Percentiles rank a stretch among this genome's conserved stretches.
Evolutionary conservation across 2,329 filamentous ascomycete species (phyloP).

Genomic region (Ophidiomyces ophidiicola): DNA sequence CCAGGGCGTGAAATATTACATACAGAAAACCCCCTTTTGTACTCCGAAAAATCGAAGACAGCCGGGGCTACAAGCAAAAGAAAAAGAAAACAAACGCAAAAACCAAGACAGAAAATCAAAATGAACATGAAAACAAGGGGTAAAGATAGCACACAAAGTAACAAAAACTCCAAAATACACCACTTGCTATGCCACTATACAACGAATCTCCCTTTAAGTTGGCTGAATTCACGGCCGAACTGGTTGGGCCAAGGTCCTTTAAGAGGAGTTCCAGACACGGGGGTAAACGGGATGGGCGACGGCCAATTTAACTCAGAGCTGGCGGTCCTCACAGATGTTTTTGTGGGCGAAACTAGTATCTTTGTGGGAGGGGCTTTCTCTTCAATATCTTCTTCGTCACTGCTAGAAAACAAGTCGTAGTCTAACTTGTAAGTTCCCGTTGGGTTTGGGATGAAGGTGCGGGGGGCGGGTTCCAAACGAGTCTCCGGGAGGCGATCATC

Average conservation of each 20-base stretch:
- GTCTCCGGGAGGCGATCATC: neutral
- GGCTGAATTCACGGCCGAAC: constrained; percentile 11
- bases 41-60: neutral
- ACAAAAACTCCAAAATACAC: constrained; percentile 7
- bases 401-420: constrained; percentile 22
- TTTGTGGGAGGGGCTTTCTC: constrained; percentile 5
- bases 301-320: constrained; percentile 8
- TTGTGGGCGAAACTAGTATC: constrained; percentile 4
- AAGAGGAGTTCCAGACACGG: constrained; percentile 12
- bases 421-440: constrained; percentile 22
- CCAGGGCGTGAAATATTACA: constrained; percentile 9
- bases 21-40: constrained; percentile 6
- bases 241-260: neutral
- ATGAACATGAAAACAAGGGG: constrained; percentile 8
- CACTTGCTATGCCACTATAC: constrained; percentile 1
- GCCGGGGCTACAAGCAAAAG: constrained; percentile 4
- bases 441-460: constrained; percentile 7
- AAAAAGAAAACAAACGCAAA: constrained; percentile 5
- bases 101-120: constrained; percentile 3
- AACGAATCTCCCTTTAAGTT: constrained; percentile 5
- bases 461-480: neutral
- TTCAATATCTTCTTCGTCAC: constrained; percentile 12
- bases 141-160: no score
- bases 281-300: constrained; percentile 13
- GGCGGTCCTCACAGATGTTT: neutral